Base-by-base conservation (phyloP, 805 yeast species). In the Wickerhamiella qilinensis region DNA sequence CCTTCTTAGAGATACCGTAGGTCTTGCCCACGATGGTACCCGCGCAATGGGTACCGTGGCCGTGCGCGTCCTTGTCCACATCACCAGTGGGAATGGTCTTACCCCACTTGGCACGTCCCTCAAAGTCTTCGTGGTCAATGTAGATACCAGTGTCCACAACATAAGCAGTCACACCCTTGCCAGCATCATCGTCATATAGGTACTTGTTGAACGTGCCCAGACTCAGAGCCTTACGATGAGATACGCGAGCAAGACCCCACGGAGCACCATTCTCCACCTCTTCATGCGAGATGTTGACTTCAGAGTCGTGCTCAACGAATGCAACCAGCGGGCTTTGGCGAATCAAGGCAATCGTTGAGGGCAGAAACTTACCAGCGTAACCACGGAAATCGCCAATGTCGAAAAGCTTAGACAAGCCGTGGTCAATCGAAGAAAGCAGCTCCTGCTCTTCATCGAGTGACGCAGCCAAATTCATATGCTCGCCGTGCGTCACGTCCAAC, bases 361-460 rank as follows among this genome's bases (percentile, higher is more conserved):
- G 77, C 47, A 81, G 69, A 67, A 91, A 84, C 59, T 67, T 69
- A 43, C 95, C 98, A 38, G 86, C 65, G 66, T 86, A 88, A 47
- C 97, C 98, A 43, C 64, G 62, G 55, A 83, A 60, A 32, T 58
- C 15, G 32, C 57, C 56, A 46, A 84, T 66, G 53, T 69, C 56
- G 64, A 80, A 59, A 19, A 47, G 46, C 37, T 56, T 53, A 44
- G 48, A 46, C 38, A 58, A 35, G 20, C 56, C 55, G 20, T 40
- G 17, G 28, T 41, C 47, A n/a, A 36, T 38, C n/a, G 37, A 27
- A 27, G 33, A 36, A 14, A 48, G 35, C 36, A 54, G 44, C 21
- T 51, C 50, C 44, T 55, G 54, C 47, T 51, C 55, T 20, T 30
- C 37, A 33, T 43, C 45, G 61, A 51, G 60, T 71, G 85, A 48